phyloP scores from a whole-genome alignment of 805 yeast genomes.

The Wickerhamomyces ciferrii region DNA sequence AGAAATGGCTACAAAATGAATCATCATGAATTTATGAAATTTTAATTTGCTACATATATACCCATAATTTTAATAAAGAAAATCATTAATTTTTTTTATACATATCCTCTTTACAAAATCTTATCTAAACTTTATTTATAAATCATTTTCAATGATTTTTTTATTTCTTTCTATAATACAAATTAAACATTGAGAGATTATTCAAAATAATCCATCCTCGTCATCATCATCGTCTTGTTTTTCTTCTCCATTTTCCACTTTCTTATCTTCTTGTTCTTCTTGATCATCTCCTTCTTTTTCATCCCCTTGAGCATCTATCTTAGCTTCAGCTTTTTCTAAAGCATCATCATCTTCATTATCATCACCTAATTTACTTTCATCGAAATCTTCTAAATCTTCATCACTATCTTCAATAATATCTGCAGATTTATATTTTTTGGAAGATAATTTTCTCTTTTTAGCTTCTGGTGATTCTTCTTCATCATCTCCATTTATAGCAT shows the following conservation, averaged over 20 bases:
- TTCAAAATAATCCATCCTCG: constrained; percentile 16
- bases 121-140: neutral
- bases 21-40: neutral
- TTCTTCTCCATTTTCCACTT: constrained; percentile 17
- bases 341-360: constrained; percentile 12
- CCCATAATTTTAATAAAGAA: no score
- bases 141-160: neutral
- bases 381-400: constrained; percentile 26
- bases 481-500: constrained; percentile 10
- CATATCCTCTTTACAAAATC: neutral
- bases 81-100: neutral
- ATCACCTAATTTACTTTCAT: constrained; percentile 8
- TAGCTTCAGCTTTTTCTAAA: constrained; percentile 12
- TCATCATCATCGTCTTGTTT: constrained; percentile 8
- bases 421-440: constrained; percentile 25
- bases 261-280: constrained; percentile 9
- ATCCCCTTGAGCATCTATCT: constrained; percentile 16
- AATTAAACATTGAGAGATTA: constrained; percentile 9
- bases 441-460: constrained; percentile 22
- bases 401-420: constrained; percentile 41
- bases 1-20: constrained; percentile 33
- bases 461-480: constrained; percentile 23
- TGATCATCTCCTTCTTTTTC: constrained; percentile 13
- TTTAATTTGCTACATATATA: no score
- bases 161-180: constrained; percentile 2